Evolutionary conservation across 805 yeast genomes (phyloP), one percentile per base, ranked within the genome.

Genomic region (Starmerella vitae): DNA sequence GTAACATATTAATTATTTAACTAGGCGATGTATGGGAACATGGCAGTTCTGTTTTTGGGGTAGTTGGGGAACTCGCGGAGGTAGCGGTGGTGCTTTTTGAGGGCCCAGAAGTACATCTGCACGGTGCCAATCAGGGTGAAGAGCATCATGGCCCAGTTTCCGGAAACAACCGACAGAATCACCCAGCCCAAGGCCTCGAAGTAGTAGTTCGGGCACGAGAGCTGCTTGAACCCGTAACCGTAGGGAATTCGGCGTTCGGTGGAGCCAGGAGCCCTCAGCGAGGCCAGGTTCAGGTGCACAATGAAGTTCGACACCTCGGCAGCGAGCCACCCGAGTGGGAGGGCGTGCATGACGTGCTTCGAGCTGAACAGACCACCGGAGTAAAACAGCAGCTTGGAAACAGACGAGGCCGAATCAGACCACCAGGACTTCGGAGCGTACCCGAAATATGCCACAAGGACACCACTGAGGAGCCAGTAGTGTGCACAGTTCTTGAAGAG

Each of bases 71-170:
- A 80, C 41, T 75, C 76, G 53, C 68, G 69, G 54, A 65, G 63
- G 57, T 77, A 79, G 39, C 74, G 65, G 52, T 64, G 66, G 62
- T 88, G 93, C 59, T 84, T 86, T 66, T 83, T 77, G 42, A 72
- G 68, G 18, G 97, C 96, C 96, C 97, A 88, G 38, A 73, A 50
- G 64, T 71, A 77, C 97, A 91, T 88, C 58, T 91, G 95, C 30
- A 59, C 69, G 12, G 80, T 65, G 35, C 91, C 78, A 35, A 83
- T 82, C 15, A 66, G 50, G 36, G 76, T 63, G 63, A 91, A 91
- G 18, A 82, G 52, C 55, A 76, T 68, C 24, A 88, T 71, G 26
- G 85, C 69, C 71, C 88, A 67, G 63, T 85, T 84, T 46, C 84
- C 78, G 50, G 74, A 76, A 55, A 84, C 65, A 20, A 84, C 43